Conservation (phyloP, 2,329 filamentous ascomycete species). For the Cryphonectria radicalis region DNA sequence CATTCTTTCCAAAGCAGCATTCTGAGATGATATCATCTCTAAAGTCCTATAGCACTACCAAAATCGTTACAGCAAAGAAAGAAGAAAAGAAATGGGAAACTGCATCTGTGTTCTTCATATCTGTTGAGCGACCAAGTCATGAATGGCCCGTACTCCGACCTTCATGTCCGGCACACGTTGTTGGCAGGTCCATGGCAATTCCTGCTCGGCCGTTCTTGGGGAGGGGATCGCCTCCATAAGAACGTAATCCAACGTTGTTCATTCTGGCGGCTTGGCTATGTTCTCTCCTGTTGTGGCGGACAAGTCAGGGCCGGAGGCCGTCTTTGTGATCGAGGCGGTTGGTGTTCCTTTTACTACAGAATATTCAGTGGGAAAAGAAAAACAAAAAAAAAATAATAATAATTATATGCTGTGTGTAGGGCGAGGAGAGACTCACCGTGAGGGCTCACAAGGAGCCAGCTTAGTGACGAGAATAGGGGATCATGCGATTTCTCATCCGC, state of each 20-base stretch:
- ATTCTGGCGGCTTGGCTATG: not conserved
- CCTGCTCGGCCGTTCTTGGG: too few relatives aligned
- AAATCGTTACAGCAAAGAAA: too few relatives aligned
- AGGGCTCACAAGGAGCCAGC: slow-evolving; percentile 15
- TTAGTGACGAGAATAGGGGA: not conserved
- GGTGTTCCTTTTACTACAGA: not conserved
- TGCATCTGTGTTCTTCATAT: too few relatives aligned
- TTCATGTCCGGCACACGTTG: too few relatives aligned
- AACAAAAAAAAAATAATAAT: not conserved
- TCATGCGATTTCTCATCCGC: not conserved
- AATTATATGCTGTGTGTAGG: not conserved
- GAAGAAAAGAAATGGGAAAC: too few relatives aligned
- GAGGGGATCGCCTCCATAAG: too few relatives aligned
- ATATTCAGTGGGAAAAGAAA: not conserved
- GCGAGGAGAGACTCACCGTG: not conserved
- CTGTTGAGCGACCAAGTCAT: too few relatives aligned
- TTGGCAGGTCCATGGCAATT: too few relatives aligned
- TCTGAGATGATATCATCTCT: too few relatives aligned
- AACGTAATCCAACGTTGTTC: not conserved
- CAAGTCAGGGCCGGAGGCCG: not conserved
- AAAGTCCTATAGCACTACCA: too few relatives aligned
- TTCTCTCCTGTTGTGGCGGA: not conserved
- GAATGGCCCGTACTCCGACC: too few relatives aligned
- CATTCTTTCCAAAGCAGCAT: too few relatives aligned
- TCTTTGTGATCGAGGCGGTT: slow-evolving; percentile 1